A percentile compares a stretch with the other conserved stretches of the same genome.
Conservation (phyloP, 2,329 filamentous ascomycete species). For the Westerdykella ornata region DNA sequence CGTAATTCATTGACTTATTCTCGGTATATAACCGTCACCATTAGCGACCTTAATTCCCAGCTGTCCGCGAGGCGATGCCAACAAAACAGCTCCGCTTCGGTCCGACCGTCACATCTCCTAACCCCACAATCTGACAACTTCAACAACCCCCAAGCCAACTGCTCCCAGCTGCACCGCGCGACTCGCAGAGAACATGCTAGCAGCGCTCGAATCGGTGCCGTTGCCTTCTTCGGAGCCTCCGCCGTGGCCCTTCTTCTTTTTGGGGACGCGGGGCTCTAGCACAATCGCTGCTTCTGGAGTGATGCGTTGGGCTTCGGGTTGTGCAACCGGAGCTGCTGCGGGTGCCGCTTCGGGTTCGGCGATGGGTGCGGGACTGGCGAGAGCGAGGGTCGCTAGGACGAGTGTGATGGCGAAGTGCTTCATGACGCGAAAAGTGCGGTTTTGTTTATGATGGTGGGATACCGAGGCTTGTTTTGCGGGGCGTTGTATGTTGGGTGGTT, state of each 20-base stretch:
- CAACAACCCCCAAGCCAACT: slow-evolving; percentile 16
- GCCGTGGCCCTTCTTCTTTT: slow-evolving; percentile 7
- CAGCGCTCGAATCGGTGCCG: slow-evolving; percentile 12
- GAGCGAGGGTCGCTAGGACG: slow-evolving; percentile 20
- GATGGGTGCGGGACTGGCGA: slow-evolving; percentile 23
- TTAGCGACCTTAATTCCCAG: no score
- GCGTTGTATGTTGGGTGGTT: slow-evolving; percentile 1
- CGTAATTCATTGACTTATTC: no score
- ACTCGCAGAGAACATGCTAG: slow-evolving; percentile 15
- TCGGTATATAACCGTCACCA: no score
- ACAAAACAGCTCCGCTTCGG: no score
- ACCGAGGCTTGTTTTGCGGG: not conserved
- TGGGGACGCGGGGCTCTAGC: slow-evolving; percentile 18
- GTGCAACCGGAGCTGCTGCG: slow-evolving; percentile 1
- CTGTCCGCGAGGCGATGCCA: no score
- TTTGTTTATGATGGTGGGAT: slow-evolving; percentile 1
- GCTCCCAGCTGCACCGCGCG: slow-evolving; percentile 20
- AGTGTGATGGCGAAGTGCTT: slow-evolving; percentile 20
- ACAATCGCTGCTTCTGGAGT: slow-evolving; percentile 10
- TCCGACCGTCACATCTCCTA: no score
- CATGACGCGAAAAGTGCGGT: slow-evolving; percentile 12
- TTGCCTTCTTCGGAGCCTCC: slow-evolving; percentile 3
- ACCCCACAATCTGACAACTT: slow-evolving; percentile 4
- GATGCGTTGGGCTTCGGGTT: not conserved
- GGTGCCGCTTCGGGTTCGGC: slow-evolving; percentile 11